A percentile compares a stretch with the other conserved stretches of the same genome.
These are phyloP conservation scores for Skeletonema menzelii DNA, from an alignment of 108 stramenopile genomes.

Conservation along the genomic window DNA sequence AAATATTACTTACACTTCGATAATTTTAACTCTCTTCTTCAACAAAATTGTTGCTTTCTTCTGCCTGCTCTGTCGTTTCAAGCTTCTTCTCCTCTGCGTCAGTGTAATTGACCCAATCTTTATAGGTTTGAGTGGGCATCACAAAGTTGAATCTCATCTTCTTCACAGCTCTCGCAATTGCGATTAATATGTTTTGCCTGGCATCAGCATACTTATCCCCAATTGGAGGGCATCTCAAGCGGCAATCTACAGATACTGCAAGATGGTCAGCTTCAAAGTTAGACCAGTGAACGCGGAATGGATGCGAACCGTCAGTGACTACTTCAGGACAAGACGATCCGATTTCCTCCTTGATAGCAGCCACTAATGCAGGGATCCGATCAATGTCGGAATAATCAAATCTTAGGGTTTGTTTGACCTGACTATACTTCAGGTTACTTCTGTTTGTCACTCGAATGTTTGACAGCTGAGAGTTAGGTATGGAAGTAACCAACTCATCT, in stretches of 20 bases:
- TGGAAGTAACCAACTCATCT: constrained; percentile 54
- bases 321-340: constrained; percentile 55
- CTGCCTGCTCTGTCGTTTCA: neutral
- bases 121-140: constrained; percentile 6
- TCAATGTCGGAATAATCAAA: constrained; percentile 61
- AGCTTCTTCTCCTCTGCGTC: neutral
- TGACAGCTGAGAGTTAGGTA: constrained; percentile 64
- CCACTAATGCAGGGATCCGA: constrained; percentile 50
- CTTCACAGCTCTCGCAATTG: constrained; percentile 57
- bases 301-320: constrained; percentile 57
- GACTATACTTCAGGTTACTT: constrained; percentile 46
- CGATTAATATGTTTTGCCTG: constrained; percentile 51
- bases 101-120: neutral
- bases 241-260: constrained; percentile 55
- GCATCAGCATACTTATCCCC: constrained; percentile 53
- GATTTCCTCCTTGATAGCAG: constrained; percentile 62
- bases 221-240: constrained; percentile 42
- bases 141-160: constrained; percentile 45
- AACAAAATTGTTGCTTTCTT: neutral
- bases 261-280: constrained; percentile 50
- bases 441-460: constrained; percentile 55
- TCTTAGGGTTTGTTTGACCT: constrained; percentile 66
- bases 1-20: neutral
- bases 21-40: neutral
- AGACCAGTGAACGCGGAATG: constrained; percentile 59